Evolutionary conservation across 2,329 filamentous ascomycete genomes (phyloP), one percentile per base, ranked within the genome.

Genomic region (Ambrosiella xylebori): DNA sequence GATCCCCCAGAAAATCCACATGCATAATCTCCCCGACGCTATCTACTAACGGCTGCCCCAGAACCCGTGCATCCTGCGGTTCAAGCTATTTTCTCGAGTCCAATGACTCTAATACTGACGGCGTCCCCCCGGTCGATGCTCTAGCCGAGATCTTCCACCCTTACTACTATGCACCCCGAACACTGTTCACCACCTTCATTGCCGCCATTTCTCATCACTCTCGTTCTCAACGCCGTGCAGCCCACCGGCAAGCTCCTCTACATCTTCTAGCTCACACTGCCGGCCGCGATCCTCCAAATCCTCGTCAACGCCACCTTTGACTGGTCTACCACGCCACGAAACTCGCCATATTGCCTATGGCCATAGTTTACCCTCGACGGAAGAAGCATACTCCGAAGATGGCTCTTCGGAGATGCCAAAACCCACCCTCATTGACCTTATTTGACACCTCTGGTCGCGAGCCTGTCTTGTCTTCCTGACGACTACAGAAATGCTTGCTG

Each of bases 61-160:
- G 6, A 88, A 88, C 57, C 84, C 84, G 0, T 87, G 87, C 61
- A 87, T 88, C 54, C 85, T 84, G 9, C 35, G 47, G n/a, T 27
- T 51, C 17, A 4, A 35, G 17, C 47, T 77, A 55, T 76, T 78
- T 7, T 70, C 63, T 67, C 7, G 65, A 69, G 7, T 66, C 68
- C n/a, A 70, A 74, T 37, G 76, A 80, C 36, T 68, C 78, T 59
- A 73, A 69, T 8, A 12, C 40, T n/a, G 4, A 11, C 11, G 40
- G 2, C 76, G 83, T 61, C 67, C 40, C 6, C 11, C 40, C 40
- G 40, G 40, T 77, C 0, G 68, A 84, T 0, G 81, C 81, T 0
- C 74, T 88, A 0, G 82, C 85, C 62, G 84, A 88, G 64, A 85
- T 88, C 64, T 78, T 88, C 76, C 86, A 88, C 62, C 85, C 85